Percentiles rank a stretch among this genome's conserved stretches.
Conservation (phyloP, 345 rosid genomes). For the Euphorbia pulcherrima region DNA sequence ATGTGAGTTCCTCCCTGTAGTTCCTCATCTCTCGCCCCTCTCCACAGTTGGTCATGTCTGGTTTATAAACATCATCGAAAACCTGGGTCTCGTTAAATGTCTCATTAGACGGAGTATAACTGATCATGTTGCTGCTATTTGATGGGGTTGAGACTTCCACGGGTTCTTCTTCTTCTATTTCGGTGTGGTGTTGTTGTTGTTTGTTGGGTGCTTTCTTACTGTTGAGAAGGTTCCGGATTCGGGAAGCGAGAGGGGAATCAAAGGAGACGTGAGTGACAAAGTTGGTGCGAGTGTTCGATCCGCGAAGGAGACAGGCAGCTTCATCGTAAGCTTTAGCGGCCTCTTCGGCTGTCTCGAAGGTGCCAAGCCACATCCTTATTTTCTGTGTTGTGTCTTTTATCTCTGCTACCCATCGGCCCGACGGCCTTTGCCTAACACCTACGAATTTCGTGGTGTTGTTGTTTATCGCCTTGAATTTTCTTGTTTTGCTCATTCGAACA, state of each 20-base stretch:
- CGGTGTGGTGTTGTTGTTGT: no score
- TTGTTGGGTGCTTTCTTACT: conserved; percentile 34
- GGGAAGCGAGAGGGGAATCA: conserved; percentile 63
- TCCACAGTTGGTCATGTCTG: conserved; percentile 49
- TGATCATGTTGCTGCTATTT: conserved; percentile 15
- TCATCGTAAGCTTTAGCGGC: conserved; percentile 74
- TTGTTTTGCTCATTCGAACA: conserved; percentile 22
- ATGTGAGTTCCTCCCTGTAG: conserved; percentile 31
- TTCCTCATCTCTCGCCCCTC: conserved; percentile 50
- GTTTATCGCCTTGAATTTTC: conserved; percentile 41
- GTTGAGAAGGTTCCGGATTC: conserved; percentile 53
- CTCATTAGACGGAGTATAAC: conserved; percentile 13
- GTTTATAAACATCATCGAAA: conserved; percentile 52
- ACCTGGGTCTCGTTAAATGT: conserved; percentile 26
- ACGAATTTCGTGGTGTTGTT: conserved; percentile 48
- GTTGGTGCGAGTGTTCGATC: conserved; percentile 72
- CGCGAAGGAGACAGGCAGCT: conserved; percentile 79
- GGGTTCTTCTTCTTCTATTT: conserved; percentile 3
- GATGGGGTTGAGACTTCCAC: conserved; percentile 21
- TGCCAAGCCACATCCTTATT: conserved; percentile 80
- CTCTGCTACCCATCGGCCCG: conserved; percentile 85
- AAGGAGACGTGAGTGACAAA: conserved; percentile 46
- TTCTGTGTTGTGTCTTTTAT: conserved; percentile 75
- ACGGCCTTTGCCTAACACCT: conserved; percentile 73
- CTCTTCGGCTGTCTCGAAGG: conserved; percentile 69